phyloP scores from a whole-genome alignment of 306 rosid species.

The cucumber (Cucumis sativus) region Cucumber_9930_V3 NC_026659.2:30382001-30382500 shows the following conservation, averaged over 20 bases:
- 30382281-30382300: constrained; percentile 54
- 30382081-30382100: constrained; percentile 31
- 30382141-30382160: constrained; percentile 24
- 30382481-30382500: neutral
- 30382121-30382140: constrained; percentile 18
- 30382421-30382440: neutral
- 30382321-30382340: constrained; percentile 47
- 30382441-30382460: neutral
- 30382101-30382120: constrained; percentile 62
- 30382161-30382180: constrained; percentile 29
- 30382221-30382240: constrained; percentile 34
- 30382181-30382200: constrained; percentile 21
- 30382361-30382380: constrained; percentile 53
- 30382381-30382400: constrained; percentile 8
- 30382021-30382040: constrained; percentile 1
- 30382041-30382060: neutral
- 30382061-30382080: neutral
- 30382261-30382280: constrained; percentile 58
- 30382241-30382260: constrained; percentile 73
- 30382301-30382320: constrained; percentile 68
- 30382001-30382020: constrained; percentile 2
- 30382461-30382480: neutral
- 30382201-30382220: constrained; percentile 29
- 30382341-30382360: constrained; percentile 77
- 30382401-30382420: neutral